These are phyloP conservation scores for Acidiella bohemica DNA, from an alignment of 495 filamentous ascomycete genomes.

Conservation along the genomic window DNA sequence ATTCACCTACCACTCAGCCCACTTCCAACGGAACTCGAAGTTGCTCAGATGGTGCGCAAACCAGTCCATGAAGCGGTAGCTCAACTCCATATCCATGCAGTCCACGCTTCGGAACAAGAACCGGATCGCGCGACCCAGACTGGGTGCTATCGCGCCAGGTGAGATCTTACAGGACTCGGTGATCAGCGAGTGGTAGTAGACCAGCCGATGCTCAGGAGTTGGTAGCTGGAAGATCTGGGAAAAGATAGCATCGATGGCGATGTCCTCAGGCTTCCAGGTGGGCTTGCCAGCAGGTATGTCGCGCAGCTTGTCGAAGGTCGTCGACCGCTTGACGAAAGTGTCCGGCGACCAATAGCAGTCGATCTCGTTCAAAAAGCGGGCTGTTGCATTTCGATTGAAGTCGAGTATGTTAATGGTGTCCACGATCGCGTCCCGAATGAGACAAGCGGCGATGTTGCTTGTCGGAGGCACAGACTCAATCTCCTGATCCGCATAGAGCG, in stretches of 20 bases:
- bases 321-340: constrained; percentile 86
- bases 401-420: constrained; percentile 92
- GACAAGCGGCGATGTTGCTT: constrained; percentile 57
- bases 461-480: constrained; percentile 79
- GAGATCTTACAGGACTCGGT: constrained; percentile 93
- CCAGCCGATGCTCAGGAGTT: constrained; percentile 76
- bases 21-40: constrained; percentile 99
- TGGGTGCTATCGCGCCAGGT: constrained; percentile 89
- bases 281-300: constrained; percentile 57
- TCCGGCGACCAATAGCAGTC: constrained; percentile 83
- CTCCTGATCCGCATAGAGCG: constrained; percentile 78
- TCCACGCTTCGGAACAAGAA: constrained; percentile 72
- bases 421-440: constrained; percentile 72
- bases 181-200: constrained; percentile 90
- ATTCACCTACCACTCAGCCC: constrained; percentile 82
- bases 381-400: constrained; percentile 76
- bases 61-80: constrained; percentile 87
- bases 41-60: constrained; percentile 97
- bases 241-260: constrained; percentile 92
- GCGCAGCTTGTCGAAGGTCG: constrained; percentile 74
- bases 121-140: constrained; percentile 82
- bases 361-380: constrained; percentile 81
- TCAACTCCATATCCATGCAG: constrained; percentile 74
- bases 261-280: constrained; percentile 96
- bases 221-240: constrained; percentile 86